phyloP scores from a whole-genome alignment of 805 yeast species.

The Candida boidinii region DNA sequence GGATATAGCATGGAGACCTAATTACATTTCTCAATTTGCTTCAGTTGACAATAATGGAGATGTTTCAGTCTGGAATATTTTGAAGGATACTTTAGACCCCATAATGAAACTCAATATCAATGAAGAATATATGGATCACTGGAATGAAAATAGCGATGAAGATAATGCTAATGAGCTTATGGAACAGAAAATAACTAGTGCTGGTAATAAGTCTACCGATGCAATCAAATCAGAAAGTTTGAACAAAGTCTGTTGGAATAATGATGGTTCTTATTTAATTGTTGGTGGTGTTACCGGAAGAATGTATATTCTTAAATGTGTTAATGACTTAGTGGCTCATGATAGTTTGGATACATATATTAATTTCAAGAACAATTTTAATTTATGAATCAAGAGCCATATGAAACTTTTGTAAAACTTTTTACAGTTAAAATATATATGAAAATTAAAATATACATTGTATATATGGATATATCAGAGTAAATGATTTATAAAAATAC shows the following conservation, averaged over 20 bases:
- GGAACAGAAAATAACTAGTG: conserved; percentile 6
- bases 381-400: too few species aligned
- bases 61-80: conserved; percentile 30
- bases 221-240: conserved; percentile 2
- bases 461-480: too few species aligned
- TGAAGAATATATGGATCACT: conserved; percentile 7
- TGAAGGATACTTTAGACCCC: conserved; percentile 11
- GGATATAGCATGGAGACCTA: conserved; percentile 29
- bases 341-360: too few species aligned
- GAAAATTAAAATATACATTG: too few species aligned
- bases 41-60: conserved; percentile 23
- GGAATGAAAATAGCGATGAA: not conserved
- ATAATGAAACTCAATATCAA: conserved; percentile 21
- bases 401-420: too few species aligned
- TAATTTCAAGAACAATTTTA: too few species aligned
- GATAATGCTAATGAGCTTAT: conserved; percentile 1
- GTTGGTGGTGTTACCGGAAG: conserved; percentile 20
- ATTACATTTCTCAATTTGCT: conserved; percentile 23
- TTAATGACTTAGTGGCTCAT: too few species aligned
- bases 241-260: conserved; percentile 5
- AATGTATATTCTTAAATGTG: conserved; percentile 6
- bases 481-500: too few species aligned
- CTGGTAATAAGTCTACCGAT: conserved; percentile 8
- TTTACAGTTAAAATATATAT: too few species aligned
- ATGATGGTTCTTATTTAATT: conserved; percentile 4